These are phyloP conservation scores for Thinopyrum elongatum DNA, from an alignment of 176 grass and related monocot genomes.

Conservation along the genomic window DNA sequence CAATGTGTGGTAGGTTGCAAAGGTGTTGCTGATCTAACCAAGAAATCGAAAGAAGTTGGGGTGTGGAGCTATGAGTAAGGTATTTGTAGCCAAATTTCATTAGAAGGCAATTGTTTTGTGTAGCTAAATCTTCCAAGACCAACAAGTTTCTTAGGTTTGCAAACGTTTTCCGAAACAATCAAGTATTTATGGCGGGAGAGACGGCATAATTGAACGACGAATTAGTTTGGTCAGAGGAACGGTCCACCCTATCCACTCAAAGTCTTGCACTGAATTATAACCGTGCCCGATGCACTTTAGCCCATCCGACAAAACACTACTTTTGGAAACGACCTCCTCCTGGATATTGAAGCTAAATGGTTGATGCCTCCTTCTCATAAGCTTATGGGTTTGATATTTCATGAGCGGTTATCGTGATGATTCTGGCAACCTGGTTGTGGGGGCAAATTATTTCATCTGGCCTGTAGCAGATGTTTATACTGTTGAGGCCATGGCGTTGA, in stretches of 20 bases:
- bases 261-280: background rate
- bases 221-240: too few species aligned
- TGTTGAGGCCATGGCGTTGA: background rate
- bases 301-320: background rate
- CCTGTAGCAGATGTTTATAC: background rate
- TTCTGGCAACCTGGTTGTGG: background rate
- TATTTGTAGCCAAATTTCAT: too few species aligned
- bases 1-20: too few species aligned
- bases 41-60: too few species aligned
- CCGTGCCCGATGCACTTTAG: background rate
- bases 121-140: too few species aligned
- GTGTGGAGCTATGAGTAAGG: too few species aligned
- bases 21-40: too few species aligned
- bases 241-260: too few species aligned
- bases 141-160: too few species aligned
- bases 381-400: background rate
- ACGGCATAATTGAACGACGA: background rate
- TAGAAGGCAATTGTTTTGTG: too few species aligned
- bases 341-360: background rate
- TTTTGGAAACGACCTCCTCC: background rate
- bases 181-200: background rate
- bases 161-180: too few species aligned
- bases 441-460: background rate
- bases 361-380: background rate
- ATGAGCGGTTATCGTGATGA: background rate